Conservation (phyloP, 257 asterid species). For the Sherardia arvensis region DNA sequence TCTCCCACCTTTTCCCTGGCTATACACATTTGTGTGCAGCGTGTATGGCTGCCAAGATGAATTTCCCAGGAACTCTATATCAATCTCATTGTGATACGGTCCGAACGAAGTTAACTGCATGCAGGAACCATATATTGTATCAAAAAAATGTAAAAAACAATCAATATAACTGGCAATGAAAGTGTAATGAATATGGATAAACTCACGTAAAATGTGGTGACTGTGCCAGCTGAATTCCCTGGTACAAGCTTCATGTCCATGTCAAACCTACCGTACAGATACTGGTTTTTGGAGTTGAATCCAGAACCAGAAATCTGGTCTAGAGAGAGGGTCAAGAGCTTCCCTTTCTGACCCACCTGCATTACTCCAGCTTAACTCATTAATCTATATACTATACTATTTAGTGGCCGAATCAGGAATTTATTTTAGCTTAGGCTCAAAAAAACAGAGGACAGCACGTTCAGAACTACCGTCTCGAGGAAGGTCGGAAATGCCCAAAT, state of each 20-base stretch:
- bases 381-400: too few species aligned
- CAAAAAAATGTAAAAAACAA: background rate
- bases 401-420: too few species aligned
- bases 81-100: constrained; percentile 48
- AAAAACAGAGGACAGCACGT: too few species aligned
- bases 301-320: constrained; percentile 65
- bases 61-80: constrained; percentile 58
- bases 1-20: constrained; percentile 36
- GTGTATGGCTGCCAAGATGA: constrained; percentile 47
- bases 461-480: too few species aligned
- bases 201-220: constrained; percentile 57
- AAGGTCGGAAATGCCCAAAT: too few species aligned
- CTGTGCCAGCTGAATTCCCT: constrained; percentile 65
- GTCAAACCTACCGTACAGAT: constrained; percentile 42
- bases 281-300: constrained; percentile 39
- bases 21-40: constrained; percentile 41
- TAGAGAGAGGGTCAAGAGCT: constrained; percentile 31
- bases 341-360: constrained; percentile 28
- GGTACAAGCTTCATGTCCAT: constrained; percentile 58
- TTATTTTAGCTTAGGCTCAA: too few species aligned
- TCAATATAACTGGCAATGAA: background rate
- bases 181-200: too few species aligned
- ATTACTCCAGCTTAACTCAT: too few species aligned
- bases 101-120: constrained; percentile 43
- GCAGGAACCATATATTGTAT: background rate